A percentile compares a stretch with the other conserved stretches of the same genome.
Evolutionary conservation across 345 rosid species (phyloP).

Genomic region (Hypericum androsaemum): DNA sequence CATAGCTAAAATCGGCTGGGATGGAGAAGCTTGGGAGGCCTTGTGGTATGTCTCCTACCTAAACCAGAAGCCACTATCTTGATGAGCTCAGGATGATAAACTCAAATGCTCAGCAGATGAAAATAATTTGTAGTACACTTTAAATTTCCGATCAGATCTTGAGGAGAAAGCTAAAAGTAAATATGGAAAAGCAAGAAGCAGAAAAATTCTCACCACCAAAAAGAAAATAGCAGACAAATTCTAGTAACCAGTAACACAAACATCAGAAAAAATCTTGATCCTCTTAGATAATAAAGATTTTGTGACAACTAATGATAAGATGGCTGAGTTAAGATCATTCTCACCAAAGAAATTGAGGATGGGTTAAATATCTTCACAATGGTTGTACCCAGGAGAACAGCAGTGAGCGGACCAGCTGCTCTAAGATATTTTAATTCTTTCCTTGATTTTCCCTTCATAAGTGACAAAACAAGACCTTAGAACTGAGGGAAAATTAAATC

Average conservation of each 20-base stretch:
- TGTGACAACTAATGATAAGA: neutral
- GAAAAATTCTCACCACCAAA: too few relatives aligned
- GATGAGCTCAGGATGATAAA: slow-evolving; percentile 3
- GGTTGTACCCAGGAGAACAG: slow-evolving; percentile 72
- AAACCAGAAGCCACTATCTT: slow-evolving; percentile 23
- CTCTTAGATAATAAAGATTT: neutral
- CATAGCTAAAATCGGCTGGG: slow-evolving; percentile 59
- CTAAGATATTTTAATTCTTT: slow-evolving; percentile 71
- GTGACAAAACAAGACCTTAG: slow-evolving; percentile 16
- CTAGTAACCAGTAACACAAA: too few relatives aligned
- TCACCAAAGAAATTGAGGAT: slow-evolving; percentile 80
- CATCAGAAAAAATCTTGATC: too few relatives aligned
- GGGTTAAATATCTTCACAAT: slow-evolving; percentile 74
- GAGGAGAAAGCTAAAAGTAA: too few relatives aligned
- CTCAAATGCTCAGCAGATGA: too few relatives aligned
- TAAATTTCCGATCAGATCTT: too few relatives aligned
- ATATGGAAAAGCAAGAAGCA: too few relatives aligned
- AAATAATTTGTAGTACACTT: too few relatives aligned
- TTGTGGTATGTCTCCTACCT: slow-evolving; percentile 98
- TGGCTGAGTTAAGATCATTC: slow-evolving; percentile 13
- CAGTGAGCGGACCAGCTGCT: slow-evolving; percentile 94
- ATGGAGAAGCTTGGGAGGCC: slow-evolving; percentile 89
- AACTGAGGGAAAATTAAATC: neutral
- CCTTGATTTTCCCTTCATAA: slow-evolving; percentile 78
- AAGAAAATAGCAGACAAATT: too few relatives aligned